These are phyloP conservation scores for Diplogelasinospora grovesii DNA, from an alignment of 495 filamentous ascomycete genomes.

Conservation along the genomic window DNA sequence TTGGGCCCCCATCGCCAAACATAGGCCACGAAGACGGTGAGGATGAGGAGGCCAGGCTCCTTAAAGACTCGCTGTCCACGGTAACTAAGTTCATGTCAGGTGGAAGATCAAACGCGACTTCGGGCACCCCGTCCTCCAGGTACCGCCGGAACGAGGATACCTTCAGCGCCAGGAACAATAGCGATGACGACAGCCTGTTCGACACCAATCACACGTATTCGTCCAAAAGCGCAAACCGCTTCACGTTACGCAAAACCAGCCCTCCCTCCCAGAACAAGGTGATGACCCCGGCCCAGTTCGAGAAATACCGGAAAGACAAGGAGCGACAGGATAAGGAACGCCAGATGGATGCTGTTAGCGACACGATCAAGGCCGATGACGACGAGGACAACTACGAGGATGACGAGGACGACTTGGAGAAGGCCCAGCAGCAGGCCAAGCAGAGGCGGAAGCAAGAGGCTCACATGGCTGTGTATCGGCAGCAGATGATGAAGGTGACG, in stretches of 20 bases:
- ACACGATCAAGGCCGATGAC: conserved; percentile 37
- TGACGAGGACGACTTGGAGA: conserved; percentile 79
- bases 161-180: conserved; percentile 22
- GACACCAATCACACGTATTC: conserved; percentile 49
- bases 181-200: conserved; percentile 38
- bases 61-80: conserved; percentile 53
- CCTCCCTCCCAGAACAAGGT: conserved; percentile 55
- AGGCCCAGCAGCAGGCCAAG: conserved; percentile 61
- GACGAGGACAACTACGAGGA: conserved; percentile 61
- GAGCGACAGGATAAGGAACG: conserved; percentile 71
- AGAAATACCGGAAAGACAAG: conserved; percentile 73
- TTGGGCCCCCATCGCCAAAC: conserved; percentile 39
- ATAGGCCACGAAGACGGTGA: conserved; percentile 40
- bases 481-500: conserved; percentile 96
- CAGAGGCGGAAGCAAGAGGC: conserved; percentile 87
- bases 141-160: conserved; percentile 31
- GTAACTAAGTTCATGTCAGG: conserved; percentile 40
- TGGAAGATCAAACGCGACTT: conserved; percentile 2
- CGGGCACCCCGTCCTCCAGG: conserved; percentile 17
- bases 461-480: conserved; percentile 81
- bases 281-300: conserved; percentile 86
- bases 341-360: conserved; percentile 23
- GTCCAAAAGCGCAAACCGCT: conserved; percentile 45
- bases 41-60: conserved; percentile 63
- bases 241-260: conserved; percentile 31